A percentile compares a stretch with the other conserved stretches of the same genome.
Conservation (phyloP, 306 rosid species). For the Comarum palustre region DNA sequence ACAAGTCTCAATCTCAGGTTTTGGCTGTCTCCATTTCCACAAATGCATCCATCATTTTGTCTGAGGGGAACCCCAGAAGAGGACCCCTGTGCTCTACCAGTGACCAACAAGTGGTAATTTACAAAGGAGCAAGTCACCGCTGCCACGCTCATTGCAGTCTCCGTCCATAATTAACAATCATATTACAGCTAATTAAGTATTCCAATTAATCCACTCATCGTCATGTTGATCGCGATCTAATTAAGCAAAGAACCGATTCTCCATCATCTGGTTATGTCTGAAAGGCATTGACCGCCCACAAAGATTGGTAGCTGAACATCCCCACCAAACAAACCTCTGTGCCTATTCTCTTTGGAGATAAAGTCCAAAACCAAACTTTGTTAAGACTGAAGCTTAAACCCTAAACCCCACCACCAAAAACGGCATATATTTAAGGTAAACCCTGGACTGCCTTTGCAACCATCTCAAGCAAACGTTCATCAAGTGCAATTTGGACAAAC, state of each 20-base stretch:
- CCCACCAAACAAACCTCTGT: slow-evolving; percentile 43
- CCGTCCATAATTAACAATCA: slow-evolving; percentile 1
- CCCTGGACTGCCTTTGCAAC: slow-evolving; percentile 4
- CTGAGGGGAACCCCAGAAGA: slow-evolving; percentile 24
- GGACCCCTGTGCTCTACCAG: slow-evolving; percentile 6
- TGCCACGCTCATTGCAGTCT: slow-evolving; percentile 29
- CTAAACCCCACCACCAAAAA: slow-evolving; percentile 18
- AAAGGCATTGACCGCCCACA: slow-evolving; percentile 13
- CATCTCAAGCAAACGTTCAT: slow-evolving; percentile 29
- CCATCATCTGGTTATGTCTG: not conserved
- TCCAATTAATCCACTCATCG: not conserved
- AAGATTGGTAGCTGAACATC: slow-evolving; percentile 32
- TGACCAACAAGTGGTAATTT: slow-evolving; percentile 23
- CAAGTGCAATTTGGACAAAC: not conserved
- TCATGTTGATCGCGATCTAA: not conserved
- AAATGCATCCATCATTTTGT: slow-evolving; percentile 41
- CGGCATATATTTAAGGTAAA: not conserved
- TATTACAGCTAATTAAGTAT: not conserved
- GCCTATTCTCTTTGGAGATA: slow-evolving; percentile 35
- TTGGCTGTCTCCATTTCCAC: slow-evolving; percentile 30
- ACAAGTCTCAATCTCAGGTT: slow-evolving; percentile 35
- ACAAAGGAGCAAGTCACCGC: slow-evolving; percentile 11
- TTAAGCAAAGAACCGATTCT: not conserved
- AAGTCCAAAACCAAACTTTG: slow-evolving; percentile 28
- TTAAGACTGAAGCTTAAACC: slow-evolving; percentile 16